These are phyloP conservation scores for Phytophthora citrophthora DNA, from an alignment of 352 stramenopile species.

Conservation along the genomic window DNA sequence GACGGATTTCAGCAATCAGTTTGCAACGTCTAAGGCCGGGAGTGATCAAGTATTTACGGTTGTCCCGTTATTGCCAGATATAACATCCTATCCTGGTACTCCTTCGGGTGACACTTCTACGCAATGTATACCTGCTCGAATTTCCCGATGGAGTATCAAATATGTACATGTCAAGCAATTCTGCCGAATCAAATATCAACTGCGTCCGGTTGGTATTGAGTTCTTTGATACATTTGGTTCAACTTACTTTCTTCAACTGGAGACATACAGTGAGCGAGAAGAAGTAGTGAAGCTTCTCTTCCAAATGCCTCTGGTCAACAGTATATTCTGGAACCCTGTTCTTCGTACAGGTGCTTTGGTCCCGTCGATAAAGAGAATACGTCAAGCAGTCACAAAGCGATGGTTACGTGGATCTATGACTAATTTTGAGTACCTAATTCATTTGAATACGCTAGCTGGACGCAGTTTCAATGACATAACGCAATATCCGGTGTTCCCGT, in stretches of 20 bases:
- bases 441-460: conserved; percentile 96
- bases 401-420: conserved; percentile 74
- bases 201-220: conserved; percentile 78
- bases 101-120: not conserved
- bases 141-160: conserved; percentile 66
- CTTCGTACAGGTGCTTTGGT: conserved; percentile 66
- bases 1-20: conserved; percentile 54
- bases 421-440: conserved; percentile 97
- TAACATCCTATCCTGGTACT: not conserved
- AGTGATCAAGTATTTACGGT: conserved; percentile 55
- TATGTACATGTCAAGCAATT: conserved; percentile 77
- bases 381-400: conserved; percentile 71
- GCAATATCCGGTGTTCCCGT: conserved; percentile 98
- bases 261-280: conserved; percentile 58
- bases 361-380: conserved; percentile 73
- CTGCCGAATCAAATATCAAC: conserved; percentile 80
- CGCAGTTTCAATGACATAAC: conserved; percentile 98
- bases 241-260: conserved; percentile 78
- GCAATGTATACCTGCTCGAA: not conserved
- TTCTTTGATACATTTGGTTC: conserved; percentile 74
- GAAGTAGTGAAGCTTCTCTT: conserved; percentile 77
- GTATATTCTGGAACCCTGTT: conserved; percentile 80
- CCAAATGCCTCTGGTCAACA: conserved; percentile 84
- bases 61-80: conserved; percentile 30
- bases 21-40: conserved; percentile 44